These are phyloP conservation scores for Climacium dendroides DNA, from an alignment of 225 moss, liverwort and hornwort species.

Conservation along the genomic window DNA sequence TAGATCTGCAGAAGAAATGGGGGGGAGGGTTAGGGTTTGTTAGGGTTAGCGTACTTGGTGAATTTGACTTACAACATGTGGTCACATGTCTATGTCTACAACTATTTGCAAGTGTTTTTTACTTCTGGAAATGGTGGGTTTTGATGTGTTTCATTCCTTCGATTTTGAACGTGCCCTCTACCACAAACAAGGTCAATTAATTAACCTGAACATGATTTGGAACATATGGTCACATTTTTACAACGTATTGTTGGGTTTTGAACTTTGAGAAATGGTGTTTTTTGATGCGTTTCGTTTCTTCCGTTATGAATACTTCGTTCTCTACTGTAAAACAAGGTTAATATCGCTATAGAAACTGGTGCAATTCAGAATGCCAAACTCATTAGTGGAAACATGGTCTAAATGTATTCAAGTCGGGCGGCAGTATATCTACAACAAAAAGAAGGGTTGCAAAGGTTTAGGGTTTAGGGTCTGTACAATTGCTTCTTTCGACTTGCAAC, in stretches of 20 bases:
- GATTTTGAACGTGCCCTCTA: neutral
- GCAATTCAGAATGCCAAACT: neutral
- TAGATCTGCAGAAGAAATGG: constrained; percentile 27
- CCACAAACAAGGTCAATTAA: neutral
- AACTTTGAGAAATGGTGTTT: neutral
- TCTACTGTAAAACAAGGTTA: neutral
- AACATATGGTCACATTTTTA: neutral
- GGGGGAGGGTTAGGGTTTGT: neutral
- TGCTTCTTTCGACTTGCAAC: neutral
- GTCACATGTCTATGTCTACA: neutral
- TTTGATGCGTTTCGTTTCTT: neutral
- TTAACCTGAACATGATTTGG: neutral
- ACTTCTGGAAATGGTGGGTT: neutral
- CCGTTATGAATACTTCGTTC: neutral
- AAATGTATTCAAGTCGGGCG: neutral
- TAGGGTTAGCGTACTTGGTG: neutral
- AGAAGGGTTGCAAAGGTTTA: neutral
- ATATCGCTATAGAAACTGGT: neutral
- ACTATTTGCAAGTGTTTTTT: neutral
- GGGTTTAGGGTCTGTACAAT: neutral
- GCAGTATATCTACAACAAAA: neutral
- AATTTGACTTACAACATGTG: neutral
- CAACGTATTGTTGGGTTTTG: too few species aligned
- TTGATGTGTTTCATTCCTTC: neutral
- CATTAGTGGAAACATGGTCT: neutral